phyloP scores from a whole-genome alignment of 2,329 filamentous ascomycete genomes.

The Lasiodiplodia hormozganensis region DNA sequence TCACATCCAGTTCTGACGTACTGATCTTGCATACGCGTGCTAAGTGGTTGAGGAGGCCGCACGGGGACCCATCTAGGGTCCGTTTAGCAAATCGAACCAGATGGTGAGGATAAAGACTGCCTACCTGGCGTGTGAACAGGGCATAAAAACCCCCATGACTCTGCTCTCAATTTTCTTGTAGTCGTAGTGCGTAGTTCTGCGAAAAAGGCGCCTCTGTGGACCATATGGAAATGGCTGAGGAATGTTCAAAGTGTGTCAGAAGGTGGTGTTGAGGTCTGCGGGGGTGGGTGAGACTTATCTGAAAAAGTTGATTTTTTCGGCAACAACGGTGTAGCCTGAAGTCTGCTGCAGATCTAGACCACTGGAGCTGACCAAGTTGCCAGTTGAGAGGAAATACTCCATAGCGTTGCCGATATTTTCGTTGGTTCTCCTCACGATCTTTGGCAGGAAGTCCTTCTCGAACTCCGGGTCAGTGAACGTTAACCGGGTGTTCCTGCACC shows the following conservation, averaged over 20 bases:
- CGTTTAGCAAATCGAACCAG: too few relatives aligned
- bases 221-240: slow-evolving; percentile 63
- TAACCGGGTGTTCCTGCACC: slow-evolving; percentile 58
- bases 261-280: too few relatives aligned
- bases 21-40: slow-evolving; percentile 93
- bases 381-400: slow-evolving; percentile 96
- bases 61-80: slow-evolving; percentile 76
- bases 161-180: slow-evolving; percentile 81
- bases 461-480: slow-evolving; percentile 80
- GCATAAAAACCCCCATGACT: slow-evolving; percentile 98
- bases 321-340: slow-evolving; percentile 94
- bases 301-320: slow-evolving; percentile 98
- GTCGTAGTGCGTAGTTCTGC: slow-evolving; percentile 97
- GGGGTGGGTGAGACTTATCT: slow-evolving; percentile 73
- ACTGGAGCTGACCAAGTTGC: slow-evolving; percentile 88
- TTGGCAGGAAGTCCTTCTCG: slow-evolving; percentile 76
- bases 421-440: slow-evolving; percentile 80
- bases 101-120: too few relatives aligned
- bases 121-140: slow-evolving; percentile 88
- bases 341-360: slow-evolving; percentile 94
- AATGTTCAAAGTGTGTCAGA: too few relatives aligned
- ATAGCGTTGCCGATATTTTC: slow-evolving; percentile 86
- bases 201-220: slow-evolving; percentile 98
- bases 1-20: slow-evolving; percentile 76
- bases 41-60: slow-evolving; percentile 92